Evolutionary conservation across 2,329 filamentous ascomycete species (phyloP), one percentile per base, ranked within the genome.

Genomic region (Stachybotrys echinatus): DNA sequence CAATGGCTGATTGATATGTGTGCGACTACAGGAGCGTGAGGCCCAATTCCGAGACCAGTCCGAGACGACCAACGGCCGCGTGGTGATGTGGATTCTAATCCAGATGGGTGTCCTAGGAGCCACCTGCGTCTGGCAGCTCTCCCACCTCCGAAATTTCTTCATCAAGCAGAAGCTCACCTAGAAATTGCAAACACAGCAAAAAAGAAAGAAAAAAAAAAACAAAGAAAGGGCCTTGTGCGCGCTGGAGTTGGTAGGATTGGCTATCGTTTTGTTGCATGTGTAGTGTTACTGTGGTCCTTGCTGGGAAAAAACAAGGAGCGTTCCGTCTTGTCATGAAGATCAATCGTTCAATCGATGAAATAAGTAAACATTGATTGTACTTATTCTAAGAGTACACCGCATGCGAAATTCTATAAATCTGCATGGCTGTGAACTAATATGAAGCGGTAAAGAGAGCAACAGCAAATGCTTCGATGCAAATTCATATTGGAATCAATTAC

Each of bases 121-220:
- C 50, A 96, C 94, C 31, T 99, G 94, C 73, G 89, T 90, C 54
- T 99, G 94, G 94, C 94, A 99, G 72, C 78, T 99, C 44, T 95
- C 91, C 48, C 92, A 99, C 73, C 80, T 99, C 61, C 83, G 94
- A 60, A 88, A 89, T 44, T 99, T 99, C 81, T 99, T 99, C 77
- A 99, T 99, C 78, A 99, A 99, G 81, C 92, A 97, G 77, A 99
- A 99, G 81, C 84, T 99, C 68, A 97, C 94, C 52, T 99, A 37
- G n/a, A n/a, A n/a, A n/a, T n/a, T n/a, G n/a, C n/a, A n/a, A n/a
- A n/a, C n/a, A n/a, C n/a, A n/a, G 42, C 52, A 42, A 20, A 27
- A 44, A 17, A 50, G 38, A 44, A 27, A 27, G 48, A 47, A 48
- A 46, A 52, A 49, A 50, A 31, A n/a, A n/a, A n/a, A n/a, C n/a